Conservation (phyloP, 768 basidiomycete genomes). For the Collybiopsis confluens region DNA sequence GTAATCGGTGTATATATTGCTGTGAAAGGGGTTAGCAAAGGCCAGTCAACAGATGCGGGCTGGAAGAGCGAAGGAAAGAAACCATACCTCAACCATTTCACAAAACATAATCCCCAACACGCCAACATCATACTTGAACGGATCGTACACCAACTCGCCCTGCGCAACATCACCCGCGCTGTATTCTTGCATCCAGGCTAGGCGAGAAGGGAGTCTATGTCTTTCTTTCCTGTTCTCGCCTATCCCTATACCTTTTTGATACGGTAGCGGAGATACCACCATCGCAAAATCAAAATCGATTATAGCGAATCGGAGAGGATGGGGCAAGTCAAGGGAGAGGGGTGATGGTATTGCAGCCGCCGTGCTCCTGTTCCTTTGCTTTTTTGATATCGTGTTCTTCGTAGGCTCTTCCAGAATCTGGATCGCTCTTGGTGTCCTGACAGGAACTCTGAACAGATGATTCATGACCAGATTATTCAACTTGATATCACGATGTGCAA, state of each 20-base stretch:
- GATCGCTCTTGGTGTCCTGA: not conserved
- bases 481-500: conserved; percentile 7
- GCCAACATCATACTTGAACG: conserved; percentile 14
- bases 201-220: not conserved
- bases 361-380: no score
- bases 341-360: no score
- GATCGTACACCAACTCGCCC: conserved; percentile 15
- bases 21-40: not conserved
- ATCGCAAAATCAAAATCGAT: conserved; percentile 9
- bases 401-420: no score
- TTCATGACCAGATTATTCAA: conserved; percentile 7
- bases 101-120: conserved; percentile 12
- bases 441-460: conserved; percentile 4
- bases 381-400: no score
- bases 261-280: not conserved
- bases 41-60: not conserved
- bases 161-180: conserved; percentile 11
- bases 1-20: conserved; percentile 8
- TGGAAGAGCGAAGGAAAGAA: not conserved
- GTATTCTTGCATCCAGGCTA: conserved; percentile 9
- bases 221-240: not conserved
- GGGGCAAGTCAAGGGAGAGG: not conserved
- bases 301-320: conserved; percentile 2
- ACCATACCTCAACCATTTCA: conserved; percentile 5
- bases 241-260: no score